phyloP scores from a whole-genome alignment of 78 protist genomes.

The Bigelowiella natans region DNA sequence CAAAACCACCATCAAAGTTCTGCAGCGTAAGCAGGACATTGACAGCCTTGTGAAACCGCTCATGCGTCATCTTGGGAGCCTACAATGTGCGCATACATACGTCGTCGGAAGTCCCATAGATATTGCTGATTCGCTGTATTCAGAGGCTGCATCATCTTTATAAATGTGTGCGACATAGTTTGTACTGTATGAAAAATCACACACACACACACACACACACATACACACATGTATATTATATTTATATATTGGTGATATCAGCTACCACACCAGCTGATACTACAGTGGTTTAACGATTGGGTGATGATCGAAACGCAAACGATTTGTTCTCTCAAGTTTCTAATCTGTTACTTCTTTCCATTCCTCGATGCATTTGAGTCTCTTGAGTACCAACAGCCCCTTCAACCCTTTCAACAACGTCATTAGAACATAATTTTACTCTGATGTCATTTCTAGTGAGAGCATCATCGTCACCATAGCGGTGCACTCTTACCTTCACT shows the following conservation, averaged over 20 bases:
- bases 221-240: background rate
- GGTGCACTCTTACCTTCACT: too few relatives aligned
- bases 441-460: background rate
- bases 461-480: background rate
- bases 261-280: too few relatives aligned
- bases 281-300: too few relatives aligned
- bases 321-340: too few relatives aligned
- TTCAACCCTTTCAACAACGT: background rate
- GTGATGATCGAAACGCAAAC: too few relatives aligned
- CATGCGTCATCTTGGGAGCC: background rate
- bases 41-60: slow-evolving; percentile 62
- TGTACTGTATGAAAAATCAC: too few relatives aligned
- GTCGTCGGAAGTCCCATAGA: too few relatives aligned
- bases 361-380: background rate
- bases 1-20: slow-evolving; percentile 57
- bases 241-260: background rate
- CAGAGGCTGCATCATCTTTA: too few relatives aligned
- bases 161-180: too few relatives aligned
- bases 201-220: background rate
- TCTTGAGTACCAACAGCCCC: background rate
- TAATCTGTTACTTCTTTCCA: background rate
- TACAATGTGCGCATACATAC: background rate
- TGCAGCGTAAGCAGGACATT: slow-evolving; percentile 66
- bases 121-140: too few relatives aligned
- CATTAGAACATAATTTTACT: background rate